Conservation (phyloP, 169 alveolate genomes). For the Eimeria tenella region DNA sequence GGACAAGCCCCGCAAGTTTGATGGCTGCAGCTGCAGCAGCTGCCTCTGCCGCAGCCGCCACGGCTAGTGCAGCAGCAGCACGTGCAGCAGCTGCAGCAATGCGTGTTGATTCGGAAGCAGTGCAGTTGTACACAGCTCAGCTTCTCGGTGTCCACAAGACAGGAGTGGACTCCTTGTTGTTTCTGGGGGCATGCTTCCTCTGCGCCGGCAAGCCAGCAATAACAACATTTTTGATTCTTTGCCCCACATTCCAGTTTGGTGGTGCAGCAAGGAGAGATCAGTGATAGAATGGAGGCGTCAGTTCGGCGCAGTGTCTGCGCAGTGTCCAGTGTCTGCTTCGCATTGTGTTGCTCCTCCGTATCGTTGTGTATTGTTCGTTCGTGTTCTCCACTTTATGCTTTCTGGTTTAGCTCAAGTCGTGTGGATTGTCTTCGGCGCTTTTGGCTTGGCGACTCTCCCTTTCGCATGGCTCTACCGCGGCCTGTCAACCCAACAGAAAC, state of each 20-base stretch:
- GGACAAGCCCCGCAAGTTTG: slow-evolving; percentile 19
- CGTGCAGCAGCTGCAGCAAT: slow-evolving; percentile 57
- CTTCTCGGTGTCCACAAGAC: slow-evolving; percentile 59
- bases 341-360: neutral
- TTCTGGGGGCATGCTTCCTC: slow-evolving; percentile 42
- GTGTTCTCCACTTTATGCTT: too few species aligned
- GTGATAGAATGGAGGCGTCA: too few species aligned
- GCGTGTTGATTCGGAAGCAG: slow-evolving; percentile 59
- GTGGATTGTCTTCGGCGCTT: slow-evolving; percentile 64
- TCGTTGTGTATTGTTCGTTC: neutral
- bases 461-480: slow-evolving; percentile 35
- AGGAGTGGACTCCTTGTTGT: slow-evolving; percentile 55
- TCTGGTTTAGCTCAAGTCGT: slow-evolving; percentile 46
- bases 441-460: slow-evolving; percentile 35
- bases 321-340: neutral
- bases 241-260: too few species aligned
- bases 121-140: slow-evolving; percentile 63
- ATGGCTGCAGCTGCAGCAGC: slow-evolving; percentile 70
- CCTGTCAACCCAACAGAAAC: slow-evolving; percentile 43
- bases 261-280: too few species aligned
- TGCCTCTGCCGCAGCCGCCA: slow-evolving; percentile 66
- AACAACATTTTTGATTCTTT: too few species aligned
- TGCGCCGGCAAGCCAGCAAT: slow-evolving; percentile 14
- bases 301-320: too few species aligned
- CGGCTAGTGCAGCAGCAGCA: slow-evolving; percentile 62